These are phyloP conservation scores for Coemansia sp. DNA, from an alignment of 192 early-diverging fungal species.

Conservation along the genomic window DNA sequence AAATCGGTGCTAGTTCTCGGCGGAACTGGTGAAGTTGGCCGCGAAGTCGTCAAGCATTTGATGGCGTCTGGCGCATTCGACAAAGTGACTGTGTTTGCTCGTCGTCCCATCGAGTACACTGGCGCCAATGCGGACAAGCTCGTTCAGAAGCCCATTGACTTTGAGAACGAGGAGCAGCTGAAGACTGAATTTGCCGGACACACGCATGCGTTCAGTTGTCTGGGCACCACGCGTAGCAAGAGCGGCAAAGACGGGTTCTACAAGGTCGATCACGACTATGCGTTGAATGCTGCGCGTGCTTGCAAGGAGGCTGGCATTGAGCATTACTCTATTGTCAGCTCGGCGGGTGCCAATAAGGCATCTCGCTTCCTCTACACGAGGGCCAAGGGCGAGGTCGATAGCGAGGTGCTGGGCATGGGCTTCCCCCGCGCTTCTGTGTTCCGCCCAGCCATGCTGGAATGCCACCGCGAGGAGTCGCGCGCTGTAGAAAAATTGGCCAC, in stretches of 20 bases:
- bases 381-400: conserved; percentile 81
- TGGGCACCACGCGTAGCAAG: conserved; percentile 71
- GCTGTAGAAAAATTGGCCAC: conserved; percentile 20
- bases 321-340: conserved; percentile 51
- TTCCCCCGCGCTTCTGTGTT: conserved; percentile 71
- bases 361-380: conserved; percentile 70
- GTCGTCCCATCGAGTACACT: conserved; percentile 42
- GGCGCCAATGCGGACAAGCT: conserved; percentile 39
- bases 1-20: conserved; percentile 48
- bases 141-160: conserved; percentile 72
- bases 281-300: conserved; percentile 52
- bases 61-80: conserved; percentile 47
- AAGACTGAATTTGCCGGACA: conserved; percentile 33
- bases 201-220: conserved; percentile 70
- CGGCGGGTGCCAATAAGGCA: conserved; percentile 57
- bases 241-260: conserved; percentile 72
- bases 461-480: conserved; percentile 50
- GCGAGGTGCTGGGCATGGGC: conserved; percentile 61
- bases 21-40: conserved; percentile 53
- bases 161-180: conserved; percentile 66
- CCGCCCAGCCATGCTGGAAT: conserved; percentile 58
- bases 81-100: conserved; percentile 50
- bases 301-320: conserved; percentile 32
- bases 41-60: conserved; percentile 50
- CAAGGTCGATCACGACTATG: conserved; percentile 81